phyloP scores from a whole-genome alignment of 2,329 filamentous ascomycete genomes.

The Coleophoma crateriformis region DNA sequence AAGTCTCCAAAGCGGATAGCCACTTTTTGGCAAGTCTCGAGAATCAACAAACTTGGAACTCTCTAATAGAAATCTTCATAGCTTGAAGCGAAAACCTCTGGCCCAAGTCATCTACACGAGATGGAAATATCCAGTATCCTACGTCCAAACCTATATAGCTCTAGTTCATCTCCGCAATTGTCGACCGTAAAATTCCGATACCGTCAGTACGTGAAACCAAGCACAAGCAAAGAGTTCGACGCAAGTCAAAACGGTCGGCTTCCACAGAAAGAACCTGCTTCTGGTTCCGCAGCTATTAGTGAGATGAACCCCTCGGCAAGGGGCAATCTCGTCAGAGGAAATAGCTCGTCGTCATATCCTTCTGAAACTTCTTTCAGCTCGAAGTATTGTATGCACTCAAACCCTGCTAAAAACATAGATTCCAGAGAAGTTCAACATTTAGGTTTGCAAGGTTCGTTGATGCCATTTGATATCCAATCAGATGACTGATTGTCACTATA shows the following conservation, averaged over 20 bases:
- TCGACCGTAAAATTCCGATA: slow-evolving; percentile 2
- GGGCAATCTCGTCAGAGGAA: slow-evolving; percentile 12
- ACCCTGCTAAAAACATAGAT: too few relatives aligned
- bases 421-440: too few relatives aligned
- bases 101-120: slow-evolving; percentile 19
- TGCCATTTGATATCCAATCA: too few relatives aligned
- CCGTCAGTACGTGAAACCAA: too few relatives aligned
- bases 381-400: slow-evolving; percentile 9
- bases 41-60: too few relatives aligned
- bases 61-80: too few relatives aligned
- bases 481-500: too few relatives aligned
- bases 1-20: too few relatives aligned
- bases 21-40: too few relatives aligned
- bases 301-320: slow-evolving; percentile 15
- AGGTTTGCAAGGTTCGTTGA: too few relatives aligned
- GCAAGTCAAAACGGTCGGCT: too few relatives aligned
- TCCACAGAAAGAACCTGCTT: slow-evolving; percentile 5
- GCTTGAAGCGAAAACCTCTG: slow-evolving; percentile 1
- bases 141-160: slow-evolving; percentile 13
- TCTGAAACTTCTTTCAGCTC: slow-evolving; percentile 17
- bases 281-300: slow-evolving; percentile 15
- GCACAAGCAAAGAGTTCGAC: too few relatives aligned
- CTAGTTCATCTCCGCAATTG: slow-evolving; percentile 16
- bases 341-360: slow-evolving; percentile 17
- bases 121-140: slow-evolving; percentile 22